Conservation (phyloP, 1,284 basidiomycete genomes). For the Ceratobasidium sp. region DNA sequence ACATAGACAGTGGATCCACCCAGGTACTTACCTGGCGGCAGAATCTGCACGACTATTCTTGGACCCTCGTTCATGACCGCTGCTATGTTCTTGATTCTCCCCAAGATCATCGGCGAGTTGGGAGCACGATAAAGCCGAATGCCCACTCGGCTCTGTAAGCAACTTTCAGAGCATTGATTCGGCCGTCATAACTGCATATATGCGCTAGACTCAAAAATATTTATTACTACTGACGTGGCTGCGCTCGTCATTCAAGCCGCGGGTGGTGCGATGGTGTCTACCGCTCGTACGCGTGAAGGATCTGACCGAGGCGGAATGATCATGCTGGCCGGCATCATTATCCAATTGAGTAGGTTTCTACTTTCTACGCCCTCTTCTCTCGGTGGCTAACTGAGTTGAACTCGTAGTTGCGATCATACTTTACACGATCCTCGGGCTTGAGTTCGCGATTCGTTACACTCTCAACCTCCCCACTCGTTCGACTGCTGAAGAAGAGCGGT, state of each 20-base stretch:
- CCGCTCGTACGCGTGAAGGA: constrained; percentile 15
- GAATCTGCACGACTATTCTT: constrained; percentile 34
- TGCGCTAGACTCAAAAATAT: constrained; percentile 47
- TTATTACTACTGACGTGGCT: constrained; percentile 50
- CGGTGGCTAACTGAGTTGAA: neutral
- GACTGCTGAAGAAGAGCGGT: neutral
- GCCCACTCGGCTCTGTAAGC: no score
- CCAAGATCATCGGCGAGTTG: no score
- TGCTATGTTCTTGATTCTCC: neutral
- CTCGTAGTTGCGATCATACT: neutral
- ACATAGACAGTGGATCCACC: neutral
- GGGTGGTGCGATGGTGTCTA: constrained; percentile 50
- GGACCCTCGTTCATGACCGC: constrained; percentile 37
- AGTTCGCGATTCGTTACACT: neutral
- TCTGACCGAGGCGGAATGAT: constrained; percentile 41
- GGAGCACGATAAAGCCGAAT: no score
- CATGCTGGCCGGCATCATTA: constrained; percentile 45
- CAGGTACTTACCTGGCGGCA: neutral
- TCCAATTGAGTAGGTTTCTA: constrained; percentile 44
- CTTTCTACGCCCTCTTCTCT: neutral
- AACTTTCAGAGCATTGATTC: no score
- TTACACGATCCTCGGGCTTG: neutral
- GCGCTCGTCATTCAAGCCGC: constrained; percentile 51
- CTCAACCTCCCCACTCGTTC: constrained; percentile 3
- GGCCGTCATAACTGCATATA: neutral